These are phyloP conservation scores for Mangifera indica DNA, from an alignment of 345 rosid species.

Conservation along the genomic window DNA sequence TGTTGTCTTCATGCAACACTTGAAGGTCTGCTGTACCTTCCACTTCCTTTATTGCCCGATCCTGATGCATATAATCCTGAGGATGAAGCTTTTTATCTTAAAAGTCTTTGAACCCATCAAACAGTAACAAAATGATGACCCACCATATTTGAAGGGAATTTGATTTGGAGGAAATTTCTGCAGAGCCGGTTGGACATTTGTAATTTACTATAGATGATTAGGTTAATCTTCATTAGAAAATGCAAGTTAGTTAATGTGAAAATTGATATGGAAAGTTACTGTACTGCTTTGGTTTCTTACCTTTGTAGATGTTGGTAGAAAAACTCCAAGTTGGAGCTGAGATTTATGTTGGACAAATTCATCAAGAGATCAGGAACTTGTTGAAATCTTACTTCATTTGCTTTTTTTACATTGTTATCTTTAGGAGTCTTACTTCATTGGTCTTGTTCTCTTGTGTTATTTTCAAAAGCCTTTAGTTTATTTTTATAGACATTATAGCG, in stretches of 20 bases:
- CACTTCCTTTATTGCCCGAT: conserved; percentile 48
- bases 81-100: conserved; percentile 56
- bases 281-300: neutral
- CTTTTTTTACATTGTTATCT: too few relatives aligned
- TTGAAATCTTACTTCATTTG: too few relatives aligned
- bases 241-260: neutral
- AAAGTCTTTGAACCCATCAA: conserved; percentile 53
- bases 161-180: conserved; percentile 23
- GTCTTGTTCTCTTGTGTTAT: too few relatives aligned
- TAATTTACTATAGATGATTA: neutral
- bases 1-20: conserved; percentile 85
- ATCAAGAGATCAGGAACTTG: too few relatives aligned
- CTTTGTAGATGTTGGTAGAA: neutral
- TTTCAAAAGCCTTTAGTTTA: too few relatives aligned
- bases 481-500: too few relatives aligned
- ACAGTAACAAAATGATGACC: conserved; percentile 37
- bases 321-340: neutral
- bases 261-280: neutral
- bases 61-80: conserved; percentile 72
- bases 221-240: neutral
- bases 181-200: neutral
- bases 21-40: conserved; percentile 77
- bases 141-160: conserved; percentile 46
- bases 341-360: neutral
- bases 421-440: too few relatives aligned